Percentiles rank a stretch among this genome's conserved stretches.
Evolutionary conservation across 1,139 yeast species (phyloP).

Genomic region (Fermentozyma sake): DNA sequence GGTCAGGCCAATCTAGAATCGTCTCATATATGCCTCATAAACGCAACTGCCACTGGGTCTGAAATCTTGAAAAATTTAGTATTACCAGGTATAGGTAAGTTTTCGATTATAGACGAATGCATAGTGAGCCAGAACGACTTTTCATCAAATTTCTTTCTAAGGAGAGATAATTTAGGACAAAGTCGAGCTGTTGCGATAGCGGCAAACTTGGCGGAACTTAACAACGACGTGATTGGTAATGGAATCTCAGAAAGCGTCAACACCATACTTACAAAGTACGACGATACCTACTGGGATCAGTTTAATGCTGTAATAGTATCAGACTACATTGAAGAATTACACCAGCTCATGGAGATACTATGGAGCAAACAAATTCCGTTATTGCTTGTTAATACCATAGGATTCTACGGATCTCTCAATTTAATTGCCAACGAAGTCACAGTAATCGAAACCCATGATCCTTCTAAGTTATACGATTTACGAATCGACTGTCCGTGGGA

Average conservation of each 20-base stretch:
- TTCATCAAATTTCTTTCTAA: slow-evolving; percentile 60
- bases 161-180: slow-evolving; percentile 41
- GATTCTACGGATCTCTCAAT: slow-evolving; percentile 66
- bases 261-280: slow-evolving; percentile 10
- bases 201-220: slow-evolving; percentile 49
- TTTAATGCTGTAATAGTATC: slow-evolving; percentile 54
- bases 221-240: slow-evolving; percentile 51
- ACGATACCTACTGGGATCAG: slow-evolving; percentile 39
- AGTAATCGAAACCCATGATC: slow-evolving; percentile 73
- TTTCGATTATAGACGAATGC: slow-evolving; percentile 53
- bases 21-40: slow-evolving; percentile 60
- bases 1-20: slow-evolving; percentile 66
- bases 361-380: slow-evolving; percentile 51
- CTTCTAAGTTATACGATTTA: slow-evolving; percentile 59
- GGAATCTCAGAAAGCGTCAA: slow-evolving; percentile 20
- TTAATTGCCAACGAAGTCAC: slow-evolving; percentile 50
- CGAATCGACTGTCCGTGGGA: slow-evolving; percentile 75
- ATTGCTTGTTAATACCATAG: slow-evolving; percentile 48
- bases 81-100: slow-evolving; percentile 72
- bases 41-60: slow-evolving; percentile 56
- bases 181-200: slow-evolving; percentile 37
- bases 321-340: slow-evolving; percentile 21
- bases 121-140: slow-evolving; percentile 42
- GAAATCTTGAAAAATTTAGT: slow-evolving; percentile 77
- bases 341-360: slow-evolving; percentile 29